Evolutionary conservation across 2,329 filamentous ascomycete genomes (phyloP), one percentile per base, ranked within the genome.

Genomic region (Aspergillus pseudoglaucus): DNA sequence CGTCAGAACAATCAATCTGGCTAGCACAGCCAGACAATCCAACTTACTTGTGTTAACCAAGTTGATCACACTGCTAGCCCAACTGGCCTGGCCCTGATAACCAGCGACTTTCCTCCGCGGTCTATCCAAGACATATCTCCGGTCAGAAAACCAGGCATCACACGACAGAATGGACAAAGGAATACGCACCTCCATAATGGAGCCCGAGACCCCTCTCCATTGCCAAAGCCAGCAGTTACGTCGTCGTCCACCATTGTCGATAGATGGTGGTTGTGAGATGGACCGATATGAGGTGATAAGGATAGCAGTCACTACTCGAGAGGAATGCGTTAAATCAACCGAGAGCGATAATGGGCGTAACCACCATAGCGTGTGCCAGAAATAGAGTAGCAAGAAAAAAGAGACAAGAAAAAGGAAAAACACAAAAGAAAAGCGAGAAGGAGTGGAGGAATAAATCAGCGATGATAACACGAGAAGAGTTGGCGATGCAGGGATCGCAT

Each of bases 61-160:
- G 68, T 98, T 98, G 72, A 97, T 86, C 56, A 93, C 86, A 66
- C 90, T 95, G 73, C 90, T 95, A 46, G 85, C 69, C 82, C 88
- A 95, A 58, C 88, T 87, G 58, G 93, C 93, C 63, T 90, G 81
- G 47, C 93, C 90, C 51, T 69, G 70, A 38, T 71, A 64, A 44
- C 85, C 85, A 48, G 77, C 80, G 68, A 87, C 82, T 60, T 85
- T 83, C 54, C 78, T 80, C 62, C 52, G 55, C 53, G 64, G 63
- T 50, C 67, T 70, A 49, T 17, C 20, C 39, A 14, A 43, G 40
- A 42, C 6, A 12, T 4, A 22, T n/a, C 14, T 15, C 35, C 18
- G 8, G 40, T 42, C 40, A 42, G 40, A 25, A 30, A 42, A 14
- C 52, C 14, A 57, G 38, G 27, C 27, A 15, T 9, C 1, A 14